Evolutionary conservation across 106 monocot genomes (phyloP), one percentile per base, ranked within the genome.

Genomic region (Ottelia alismoides): DNA sequence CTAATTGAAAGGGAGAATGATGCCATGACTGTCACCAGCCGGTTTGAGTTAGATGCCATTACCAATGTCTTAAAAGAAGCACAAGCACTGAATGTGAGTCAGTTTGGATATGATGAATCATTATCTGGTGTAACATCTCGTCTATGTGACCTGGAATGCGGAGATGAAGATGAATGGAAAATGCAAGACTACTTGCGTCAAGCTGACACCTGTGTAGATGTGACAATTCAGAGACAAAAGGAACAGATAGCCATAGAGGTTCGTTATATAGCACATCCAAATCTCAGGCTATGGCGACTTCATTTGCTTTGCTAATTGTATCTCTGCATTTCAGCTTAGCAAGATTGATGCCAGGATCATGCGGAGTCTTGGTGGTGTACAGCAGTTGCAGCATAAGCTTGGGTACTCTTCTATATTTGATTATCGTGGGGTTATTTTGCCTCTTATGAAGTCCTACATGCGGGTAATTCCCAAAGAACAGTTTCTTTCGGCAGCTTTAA

Each of bases 291-390:
- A n/a, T n/a, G n/a, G n/a, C n/a, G n/a, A n/a, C n/a, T n/a, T n/a
- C n/a, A n/a, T n/a, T n/a, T n/a, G n/a, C n/a, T n/a, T n/a, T n/a
- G n/a, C n/a, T n/a, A n/a, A n/a, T n/a, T n/a, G n/a, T n/a, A n/a
- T n/a, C n/a, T n/a, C n/a, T n/a, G n/a, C n/a, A n/a, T n/a, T n/a
- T 29, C 68, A 94, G 94, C 75, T 84, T 52, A 74, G 70, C 74
- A 94, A 88, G 73, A 69, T 76, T 51, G 94, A 94, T 76, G 78
- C 80, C 56, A 83, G 65, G 69, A 88, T 94, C 27, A 61, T 94
- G 88, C 47, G 72, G 24, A 84, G 48, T 64, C 22, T 81, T 0
- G 58, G 61, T 56, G 75, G 30, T 56, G 73, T 88, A 61, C 79
- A 78, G 30, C 78, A 76, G 50, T 63, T 88, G 66, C 81, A 94